These are phyloP conservation scores for Xylaria sp. DNA, from an alignment of 2,329 filamentous ascomycete species.

Conservation along the genomic window DNA sequence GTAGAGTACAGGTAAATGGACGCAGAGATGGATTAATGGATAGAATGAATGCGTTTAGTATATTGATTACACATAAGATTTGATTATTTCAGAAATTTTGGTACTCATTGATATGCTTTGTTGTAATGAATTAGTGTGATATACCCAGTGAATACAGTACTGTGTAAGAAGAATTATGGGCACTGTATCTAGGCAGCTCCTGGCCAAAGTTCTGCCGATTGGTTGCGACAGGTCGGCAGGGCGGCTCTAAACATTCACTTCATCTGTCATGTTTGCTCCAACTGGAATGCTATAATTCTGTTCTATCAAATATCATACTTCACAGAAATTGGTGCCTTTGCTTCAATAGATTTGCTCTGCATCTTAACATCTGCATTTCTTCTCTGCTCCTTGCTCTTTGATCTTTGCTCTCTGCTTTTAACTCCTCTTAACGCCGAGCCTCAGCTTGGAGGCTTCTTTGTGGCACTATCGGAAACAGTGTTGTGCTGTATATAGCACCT, in stretches of 20 bases:
- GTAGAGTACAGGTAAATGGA: constrained; percentile 22
- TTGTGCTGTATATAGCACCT: not conserved
- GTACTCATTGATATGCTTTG: not conserved
- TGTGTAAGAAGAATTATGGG: not conserved
- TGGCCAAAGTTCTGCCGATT: constrained; percentile 40
- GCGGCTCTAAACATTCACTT: not conserved
- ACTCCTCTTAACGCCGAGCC: not conserved
- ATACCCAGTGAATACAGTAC: not conserved
- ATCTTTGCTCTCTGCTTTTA: not conserved
- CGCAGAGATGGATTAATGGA: constrained; percentile 2
- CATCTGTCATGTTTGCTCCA: constrained; percentile 4
- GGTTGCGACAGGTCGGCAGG: constrained; percentile 10
- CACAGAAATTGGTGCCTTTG: not conserved
- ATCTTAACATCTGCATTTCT: not conserved
- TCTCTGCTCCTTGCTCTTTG: not conserved
- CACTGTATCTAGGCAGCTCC: not conserved
- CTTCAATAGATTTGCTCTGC: not conserved
- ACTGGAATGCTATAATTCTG: not conserved
- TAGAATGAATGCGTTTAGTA: constrained; percentile 22
- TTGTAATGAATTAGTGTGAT: not conserved
- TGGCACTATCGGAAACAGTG: not conserved
- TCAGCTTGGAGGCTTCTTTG: no score
- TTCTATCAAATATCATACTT: constrained; percentile 4
- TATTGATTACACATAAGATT: not conserved
- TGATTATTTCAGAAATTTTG: not conserved